A percentile compares a stretch with the other conserved stretches of the same genome.
Evolutionary conservation across 177 flowering plant genomes (phyloP).

Genomic region (Vitis hybrid): DNA sequence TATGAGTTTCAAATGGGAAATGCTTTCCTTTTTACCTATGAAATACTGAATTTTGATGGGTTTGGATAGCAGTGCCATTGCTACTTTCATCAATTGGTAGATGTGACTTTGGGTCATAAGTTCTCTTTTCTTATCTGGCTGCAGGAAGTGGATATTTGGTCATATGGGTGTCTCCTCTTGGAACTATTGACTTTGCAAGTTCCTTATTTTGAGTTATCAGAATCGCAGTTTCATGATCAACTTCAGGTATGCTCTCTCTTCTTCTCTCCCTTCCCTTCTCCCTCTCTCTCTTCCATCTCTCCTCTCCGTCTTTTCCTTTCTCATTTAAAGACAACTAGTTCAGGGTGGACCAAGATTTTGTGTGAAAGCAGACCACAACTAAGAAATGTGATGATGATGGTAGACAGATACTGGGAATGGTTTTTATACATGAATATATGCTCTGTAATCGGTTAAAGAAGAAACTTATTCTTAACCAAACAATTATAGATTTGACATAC

Average conservation of each 20-base stretch:
- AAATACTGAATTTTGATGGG: not conserved
- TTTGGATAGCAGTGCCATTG: not conserved
- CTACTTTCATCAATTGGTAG: not conserved
- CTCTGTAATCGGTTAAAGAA: too few species aligned
- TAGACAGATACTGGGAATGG: too few species aligned
- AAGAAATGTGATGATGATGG: too few species aligned
- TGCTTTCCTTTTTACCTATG: not conserved
- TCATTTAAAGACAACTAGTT: not conserved
- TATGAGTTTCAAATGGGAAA: too few species aligned
- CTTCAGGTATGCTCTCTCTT: slow-evolving; percentile 54
- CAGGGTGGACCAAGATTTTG: not conserved
- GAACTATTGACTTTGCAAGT: slow-evolving; percentile 79
- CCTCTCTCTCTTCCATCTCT: not conserved
- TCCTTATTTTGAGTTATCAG: slow-evolving; percentile 64
- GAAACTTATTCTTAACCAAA: too few species aligned
- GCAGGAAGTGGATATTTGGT: slow-evolving; percentile 98
- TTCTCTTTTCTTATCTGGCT: slow-evolving; percentile 5
- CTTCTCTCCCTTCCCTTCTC: not conserved
- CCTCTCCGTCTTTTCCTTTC: not conserved
- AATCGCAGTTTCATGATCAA: slow-evolving; percentile 52
- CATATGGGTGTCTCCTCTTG: slow-evolving; percentile 83
- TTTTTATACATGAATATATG: too few species aligned
- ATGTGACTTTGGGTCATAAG: not conserved
- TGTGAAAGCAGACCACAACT: too few species aligned
- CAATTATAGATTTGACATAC: too few species aligned